Evolutionary conservation across 768 basidiomycete species (phyloP).

Genomic region (Xerocomellus amylosporus): DNA sequence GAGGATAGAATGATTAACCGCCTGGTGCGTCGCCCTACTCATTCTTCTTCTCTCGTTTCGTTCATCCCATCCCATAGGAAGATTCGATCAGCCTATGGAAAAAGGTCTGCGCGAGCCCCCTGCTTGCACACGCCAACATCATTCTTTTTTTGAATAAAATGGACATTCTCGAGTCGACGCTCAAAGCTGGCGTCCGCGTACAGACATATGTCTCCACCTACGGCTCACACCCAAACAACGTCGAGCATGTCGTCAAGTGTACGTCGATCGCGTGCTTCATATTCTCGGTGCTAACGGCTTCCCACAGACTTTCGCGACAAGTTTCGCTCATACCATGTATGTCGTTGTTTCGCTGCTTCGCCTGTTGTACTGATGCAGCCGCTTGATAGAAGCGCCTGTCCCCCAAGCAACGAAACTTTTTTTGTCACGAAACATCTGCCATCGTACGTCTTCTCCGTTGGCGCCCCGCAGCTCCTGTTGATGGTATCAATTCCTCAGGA

Average conservation of each 20-base stretch:
- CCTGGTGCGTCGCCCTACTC: slow-evolving; percentile 39
- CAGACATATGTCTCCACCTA: slow-evolving; percentile 62
- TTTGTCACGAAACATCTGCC: slow-evolving; percentile 69
- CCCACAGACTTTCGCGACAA: slow-evolving; percentile 65
- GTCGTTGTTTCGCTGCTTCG: slow-evolving; percentile 16
- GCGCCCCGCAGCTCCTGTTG: background rate
- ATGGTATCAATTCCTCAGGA: slow-evolving; percentile 26
- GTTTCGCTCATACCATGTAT: slow-evolving; percentile 59
- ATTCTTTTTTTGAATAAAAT: slow-evolving; percentile 80
- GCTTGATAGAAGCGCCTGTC: slow-evolving; percentile 51
- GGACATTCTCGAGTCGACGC: slow-evolving; percentile 55
- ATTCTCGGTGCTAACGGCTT: background rate
- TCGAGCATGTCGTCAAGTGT: slow-evolving; percentile 62
- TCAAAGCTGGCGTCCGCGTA: slow-evolving; percentile 55
- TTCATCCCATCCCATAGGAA: slow-evolving; percentile 42
- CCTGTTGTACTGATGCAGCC: background rate
- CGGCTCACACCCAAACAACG: slow-evolving; percentile 55
- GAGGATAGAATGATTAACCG: slow-evolving; percentile 66
- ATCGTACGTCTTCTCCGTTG: slow-evolving; percentile 44
- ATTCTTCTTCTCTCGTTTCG: background rate
- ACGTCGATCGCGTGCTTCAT: slow-evolving; percentile 20
- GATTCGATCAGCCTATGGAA: slow-evolving; percentile 75
- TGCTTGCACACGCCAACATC: slow-evolving; percentile 60
- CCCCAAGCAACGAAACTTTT: slow-evolving; percentile 55
- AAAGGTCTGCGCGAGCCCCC: slow-evolving; percentile 60